Evolutionary conservation across 179 eudicot genomes (phyloP).

Genomic region (Beta macrorhiza): DNA sequence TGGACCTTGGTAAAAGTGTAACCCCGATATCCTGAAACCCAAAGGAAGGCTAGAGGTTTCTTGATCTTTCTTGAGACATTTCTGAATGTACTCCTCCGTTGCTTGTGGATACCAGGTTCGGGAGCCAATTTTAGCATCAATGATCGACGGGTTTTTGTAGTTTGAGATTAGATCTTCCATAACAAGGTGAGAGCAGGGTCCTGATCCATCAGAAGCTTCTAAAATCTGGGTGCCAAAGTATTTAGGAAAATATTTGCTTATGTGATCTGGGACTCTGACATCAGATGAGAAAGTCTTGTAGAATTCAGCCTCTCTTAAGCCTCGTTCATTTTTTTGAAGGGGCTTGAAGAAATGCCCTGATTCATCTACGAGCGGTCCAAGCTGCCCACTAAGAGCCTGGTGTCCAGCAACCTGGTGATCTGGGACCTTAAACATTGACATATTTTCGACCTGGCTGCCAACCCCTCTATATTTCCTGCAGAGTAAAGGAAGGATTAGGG

Average conservation of each 20-base stretch:
- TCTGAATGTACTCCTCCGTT: slow-evolving; percentile 60
- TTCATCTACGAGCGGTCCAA: slow-evolving; percentile 76
- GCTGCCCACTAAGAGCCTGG: slow-evolving; percentile 56
- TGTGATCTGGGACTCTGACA: slow-evolving; percentile 46
- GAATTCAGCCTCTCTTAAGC: slow-evolving; percentile 62
- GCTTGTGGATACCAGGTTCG: slow-evolving; percentile 77
- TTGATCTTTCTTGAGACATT: slow-evolving; percentile 61
- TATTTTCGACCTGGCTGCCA: neutral
- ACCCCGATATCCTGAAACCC: slow-evolving; percentile 76
- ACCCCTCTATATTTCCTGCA: slow-evolving; percentile 8
- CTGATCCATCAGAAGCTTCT: slow-evolving; percentile 83
- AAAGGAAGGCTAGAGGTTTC: slow-evolving; percentile 45
- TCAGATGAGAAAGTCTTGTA: slow-evolving; percentile 61
- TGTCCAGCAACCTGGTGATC: slow-evolving; percentile 96
- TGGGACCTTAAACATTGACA: slow-evolving; percentile 58
- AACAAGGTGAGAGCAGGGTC: slow-evolving; percentile 64
- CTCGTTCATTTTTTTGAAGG: slow-evolving; percentile 71
- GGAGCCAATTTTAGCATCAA: slow-evolving; percentile 76
- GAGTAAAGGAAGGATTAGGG: neutral
- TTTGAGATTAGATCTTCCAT: slow-evolving; percentile 48
- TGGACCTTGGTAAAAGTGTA: slow-evolving; percentile 40
- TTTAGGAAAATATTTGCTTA: slow-evolving; percentile 61
- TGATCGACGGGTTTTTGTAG: slow-evolving; percentile 53
- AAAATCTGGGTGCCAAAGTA: slow-evolving; percentile 64
- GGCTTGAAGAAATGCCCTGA: slow-evolving; percentile 90